A percentile compares a stretch with the other conserved stretches of the same genome.
Conservation (phyloP, 176 grass and related monocot genomes). For the Alloteropsis semialata region DNA sequence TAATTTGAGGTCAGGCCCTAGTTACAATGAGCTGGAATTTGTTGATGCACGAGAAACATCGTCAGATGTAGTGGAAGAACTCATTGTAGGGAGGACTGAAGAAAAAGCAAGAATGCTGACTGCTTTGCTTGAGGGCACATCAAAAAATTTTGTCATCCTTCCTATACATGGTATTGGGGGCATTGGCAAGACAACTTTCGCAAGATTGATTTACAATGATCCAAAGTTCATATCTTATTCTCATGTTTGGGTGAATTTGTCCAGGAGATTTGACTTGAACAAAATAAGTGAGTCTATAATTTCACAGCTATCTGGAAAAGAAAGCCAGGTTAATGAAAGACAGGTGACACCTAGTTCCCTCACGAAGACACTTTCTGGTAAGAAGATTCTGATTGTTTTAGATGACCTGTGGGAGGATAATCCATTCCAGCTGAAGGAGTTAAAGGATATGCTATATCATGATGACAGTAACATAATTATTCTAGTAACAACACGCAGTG, state of each 20-base stretch:
- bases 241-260: background rate
- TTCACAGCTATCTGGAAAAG: background rate
- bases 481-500: background rate
- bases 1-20: background rate
- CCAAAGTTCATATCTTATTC: background rate
- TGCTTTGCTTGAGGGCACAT: background rate
- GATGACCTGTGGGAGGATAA: background rate
- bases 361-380: background rate
- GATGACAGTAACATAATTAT: background rate
- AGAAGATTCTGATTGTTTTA: background rate
- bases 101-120: background rate
- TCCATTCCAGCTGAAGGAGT: background rate
- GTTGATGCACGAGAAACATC: background rate
- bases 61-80: background rate
- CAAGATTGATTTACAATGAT: background rate
- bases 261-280: background rate
- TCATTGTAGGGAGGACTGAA: background rate
- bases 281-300: background rate
- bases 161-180: background rate
- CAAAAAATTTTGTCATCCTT: background rate
- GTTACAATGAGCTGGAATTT: background rate
- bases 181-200: background rate
- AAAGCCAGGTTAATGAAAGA: background rate
- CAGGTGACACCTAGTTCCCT: background rate
- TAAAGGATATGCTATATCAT: background rate